A percentile compares a stretch with the other conserved stretches of the same genome.
Evolutionary conservation across 176 grass and related monocot species (phyloP).

Genomic region (Triticum turgidum): DNA sequence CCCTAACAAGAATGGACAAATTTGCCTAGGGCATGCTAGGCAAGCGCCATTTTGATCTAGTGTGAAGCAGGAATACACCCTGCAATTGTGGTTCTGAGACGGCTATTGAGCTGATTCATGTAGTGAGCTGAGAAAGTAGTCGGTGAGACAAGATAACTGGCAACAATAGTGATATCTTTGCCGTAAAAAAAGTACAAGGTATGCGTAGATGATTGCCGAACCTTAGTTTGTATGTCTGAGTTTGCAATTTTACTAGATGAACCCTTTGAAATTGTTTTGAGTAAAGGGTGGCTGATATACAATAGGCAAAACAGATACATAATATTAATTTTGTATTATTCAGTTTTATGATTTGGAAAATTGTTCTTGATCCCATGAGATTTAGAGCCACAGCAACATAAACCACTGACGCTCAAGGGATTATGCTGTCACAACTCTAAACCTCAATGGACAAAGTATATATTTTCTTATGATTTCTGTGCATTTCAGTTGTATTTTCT

Average conservation of each 20-base stretch:
- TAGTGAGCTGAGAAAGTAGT: not conserved
- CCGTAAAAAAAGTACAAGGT: not conserved
- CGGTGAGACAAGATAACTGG: not conserved
- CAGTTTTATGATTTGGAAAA: slow-evolving; percentile 4
- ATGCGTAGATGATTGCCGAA: not conserved
- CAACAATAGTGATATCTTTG: not conserved
- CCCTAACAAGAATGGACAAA: not conserved
- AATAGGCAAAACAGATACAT: not conserved
- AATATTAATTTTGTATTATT: not conserved
- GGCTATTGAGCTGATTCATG: not conserved
- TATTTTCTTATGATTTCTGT: not conserved
- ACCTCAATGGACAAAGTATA: slow-evolving; percentile 1
- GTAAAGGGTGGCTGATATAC: not conserved
- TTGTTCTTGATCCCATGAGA: not conserved
- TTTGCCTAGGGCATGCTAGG: not conserved
- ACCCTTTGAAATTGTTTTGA: not conserved
- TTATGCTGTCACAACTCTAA: not conserved
- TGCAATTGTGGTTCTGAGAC: not conserved
- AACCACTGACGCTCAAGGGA: not conserved
- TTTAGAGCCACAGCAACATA: not conserved
- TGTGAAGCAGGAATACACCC: not conserved
- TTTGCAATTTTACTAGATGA: not conserved
- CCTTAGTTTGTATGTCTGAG: not conserved
- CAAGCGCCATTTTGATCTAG: not conserved
- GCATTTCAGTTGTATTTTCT: slow-evolving; percentile 9